phyloP scores from a whole-genome alignment of 2,329 filamentous ascomycete genomes.

The Paraconiothyrium sp. region DNA sequence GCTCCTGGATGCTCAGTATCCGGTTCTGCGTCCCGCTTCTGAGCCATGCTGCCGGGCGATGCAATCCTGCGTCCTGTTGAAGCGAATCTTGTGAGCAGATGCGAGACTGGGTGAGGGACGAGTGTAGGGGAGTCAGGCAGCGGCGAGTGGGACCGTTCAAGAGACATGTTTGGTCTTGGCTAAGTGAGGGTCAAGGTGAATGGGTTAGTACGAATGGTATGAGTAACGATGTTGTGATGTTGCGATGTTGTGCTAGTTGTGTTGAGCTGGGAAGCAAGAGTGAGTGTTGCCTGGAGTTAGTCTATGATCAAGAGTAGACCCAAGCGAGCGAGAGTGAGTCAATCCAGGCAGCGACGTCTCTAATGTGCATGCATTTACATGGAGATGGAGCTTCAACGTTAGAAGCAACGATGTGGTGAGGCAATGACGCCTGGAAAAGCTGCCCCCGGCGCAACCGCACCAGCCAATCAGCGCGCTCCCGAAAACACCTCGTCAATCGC shows the following conservation, averaged over 20 bases:
- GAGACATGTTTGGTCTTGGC: not conserved
- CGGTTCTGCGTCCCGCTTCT: slow-evolving; percentile 14
- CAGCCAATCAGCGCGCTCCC: slow-evolving; percentile 32
- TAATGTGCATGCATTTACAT: not conserved
- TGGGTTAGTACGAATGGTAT: not conserved
- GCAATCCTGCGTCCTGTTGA: not conserved
- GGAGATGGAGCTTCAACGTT: not conserved
- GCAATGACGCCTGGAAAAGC: slow-evolving; percentile 17
- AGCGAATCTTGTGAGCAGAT: too few species aligned
- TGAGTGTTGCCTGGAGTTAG: slow-evolving; percentile 4
- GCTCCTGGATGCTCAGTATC: not conserved
- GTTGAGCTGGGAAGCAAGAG: not conserved
- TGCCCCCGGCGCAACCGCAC: not conserved
- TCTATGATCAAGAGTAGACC: not conserved
- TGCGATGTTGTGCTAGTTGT: not conserved
- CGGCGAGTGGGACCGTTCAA: not conserved
- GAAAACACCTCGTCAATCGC: slow-evolving; percentile 22
- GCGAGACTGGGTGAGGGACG: not conserved
- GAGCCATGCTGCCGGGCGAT: not conserved
- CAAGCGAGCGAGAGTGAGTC: slow-evolving; percentile 16
- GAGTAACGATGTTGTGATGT: not conserved
- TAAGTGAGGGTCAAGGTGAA: not conserved
- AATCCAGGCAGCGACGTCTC: not conserved
- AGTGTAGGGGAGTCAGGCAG: not conserved
- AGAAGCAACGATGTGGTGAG: not conserved